A percentile compares a stretch with the other conserved stretches of the same genome.
phyloP scores from a whole-genome alignment of 176 grass and related monocot species.

The Aechmea fasciata region DNA sequence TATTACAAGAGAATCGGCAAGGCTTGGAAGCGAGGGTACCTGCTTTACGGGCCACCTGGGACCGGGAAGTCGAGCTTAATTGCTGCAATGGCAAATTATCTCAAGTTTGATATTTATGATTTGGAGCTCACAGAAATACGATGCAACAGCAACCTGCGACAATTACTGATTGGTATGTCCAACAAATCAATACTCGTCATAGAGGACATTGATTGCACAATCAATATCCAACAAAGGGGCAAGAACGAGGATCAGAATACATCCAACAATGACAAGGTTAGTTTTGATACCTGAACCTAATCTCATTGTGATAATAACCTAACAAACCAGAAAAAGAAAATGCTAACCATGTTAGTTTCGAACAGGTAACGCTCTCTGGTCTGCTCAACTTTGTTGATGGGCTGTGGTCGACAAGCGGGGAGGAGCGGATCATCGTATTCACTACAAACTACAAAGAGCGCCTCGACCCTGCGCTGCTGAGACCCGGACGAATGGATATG shows the following conservation, averaged over 20 bases:
- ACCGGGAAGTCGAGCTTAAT: slow-evolving; percentile 93
- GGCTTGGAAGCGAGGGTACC: slow-evolving; percentile 89
- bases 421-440: slow-evolving; percentile 80
- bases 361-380: slow-evolving; percentile 60
- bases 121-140: slow-evolving; percentile 59
- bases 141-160: slow-evolving; percentile 43
- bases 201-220: slow-evolving; percentile 71
- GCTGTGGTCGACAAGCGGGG: slow-evolving; percentile 70
- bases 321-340: too few species aligned
- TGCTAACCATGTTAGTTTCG: not conserved
- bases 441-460: slow-evolving; percentile 83
- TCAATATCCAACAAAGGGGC: slow-evolving; percentile 44
- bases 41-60: slow-evolving; percentile 74
- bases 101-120: slow-evolving; percentile 79
- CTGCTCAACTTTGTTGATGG: slow-evolving; percentile 81
- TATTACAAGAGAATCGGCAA: slow-evolving; percentile 79
- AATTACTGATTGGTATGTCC: slow-evolving; percentile 47
- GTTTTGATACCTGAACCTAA: not conserved
- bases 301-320: not conserved
- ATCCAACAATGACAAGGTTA: slow-evolving; percentile 34
- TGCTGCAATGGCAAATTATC: slow-evolving; percentile 83
- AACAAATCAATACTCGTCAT: slow-evolving; percentile 75
- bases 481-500: slow-evolving; percentile 88
- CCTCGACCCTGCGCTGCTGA: slow-evolving; percentile 66
- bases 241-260: slow-evolving; percentile 25